Conservation (phyloP, 495 filamentous ascomycete genomes). For the Clohesyomyces aquaticus region DNA sequence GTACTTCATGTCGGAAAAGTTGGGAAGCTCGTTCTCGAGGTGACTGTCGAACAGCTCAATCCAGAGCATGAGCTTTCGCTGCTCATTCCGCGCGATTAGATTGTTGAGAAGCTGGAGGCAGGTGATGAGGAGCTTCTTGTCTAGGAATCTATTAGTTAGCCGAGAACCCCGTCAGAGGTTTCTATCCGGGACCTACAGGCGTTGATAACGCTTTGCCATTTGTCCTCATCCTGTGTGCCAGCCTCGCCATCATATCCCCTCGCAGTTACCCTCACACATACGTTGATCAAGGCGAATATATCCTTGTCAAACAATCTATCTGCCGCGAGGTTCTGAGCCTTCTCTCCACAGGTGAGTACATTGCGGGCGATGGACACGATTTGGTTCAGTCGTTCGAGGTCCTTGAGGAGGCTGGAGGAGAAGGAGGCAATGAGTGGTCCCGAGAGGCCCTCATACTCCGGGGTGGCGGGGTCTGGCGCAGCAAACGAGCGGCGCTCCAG, state of each 20-base stretch:
- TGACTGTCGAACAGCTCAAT: slow-evolving; percentile 72
- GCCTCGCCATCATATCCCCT: slow-evolving; percentile 85
- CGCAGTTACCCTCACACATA: slow-evolving; percentile 85
- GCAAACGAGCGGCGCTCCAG: slow-evolving; percentile 47
- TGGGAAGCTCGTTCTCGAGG: slow-evolving; percentile 37
- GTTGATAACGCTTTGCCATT: slow-evolving; percentile 68
- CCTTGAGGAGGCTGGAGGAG: slow-evolving; percentile 72
- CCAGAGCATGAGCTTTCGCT: slow-evolving; percentile 90
- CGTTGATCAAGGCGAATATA: slow-evolving; percentile 79
- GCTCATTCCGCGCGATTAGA: slow-evolving; percentile 87
- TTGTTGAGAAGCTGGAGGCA: slow-evolving; percentile 91
- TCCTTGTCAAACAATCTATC: slow-evolving; percentile 77
- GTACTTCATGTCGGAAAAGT: slow-evolving; percentile 31
- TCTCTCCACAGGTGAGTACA: slow-evolving; percentile 77
- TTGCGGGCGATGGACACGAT: slow-evolving; percentile 84
- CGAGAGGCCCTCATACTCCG: slow-evolving; percentile 45
- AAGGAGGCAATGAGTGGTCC: slow-evolving; percentile 73
- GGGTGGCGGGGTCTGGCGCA: slow-evolving; percentile 42
- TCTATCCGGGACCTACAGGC: slow-evolving; percentile 43
- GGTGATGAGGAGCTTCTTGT: slow-evolving; percentile 88
- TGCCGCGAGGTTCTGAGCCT: slow-evolving; percentile 84
- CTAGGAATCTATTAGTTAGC: slow-evolving; percentile 42
- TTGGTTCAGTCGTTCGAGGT: slow-evolving; percentile 83
- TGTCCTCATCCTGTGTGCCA: slow-evolving; percentile 64
- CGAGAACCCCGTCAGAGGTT: no score